These are phyloP conservation scores for Xylariaceae sp. DNA, from an alignment of 2,329 filamentous ascomycete species.

Conservation along the genomic window DNA sequence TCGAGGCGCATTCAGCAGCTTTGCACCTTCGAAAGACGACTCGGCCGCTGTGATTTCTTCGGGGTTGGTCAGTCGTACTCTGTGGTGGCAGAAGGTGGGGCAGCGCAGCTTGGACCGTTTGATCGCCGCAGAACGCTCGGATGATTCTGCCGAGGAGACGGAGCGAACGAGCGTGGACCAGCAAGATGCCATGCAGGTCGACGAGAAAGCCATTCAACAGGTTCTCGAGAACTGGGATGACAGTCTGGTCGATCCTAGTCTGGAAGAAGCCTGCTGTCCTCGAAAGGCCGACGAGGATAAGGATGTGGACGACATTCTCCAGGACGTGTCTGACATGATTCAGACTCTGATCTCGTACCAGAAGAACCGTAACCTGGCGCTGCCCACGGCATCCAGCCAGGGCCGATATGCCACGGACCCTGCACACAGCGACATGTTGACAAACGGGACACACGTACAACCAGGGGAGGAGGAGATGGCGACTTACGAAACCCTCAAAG, in stretches of 20 bases:
- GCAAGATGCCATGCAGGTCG: conserved; percentile 34
- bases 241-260: conserved; percentile 50
- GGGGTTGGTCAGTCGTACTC: conserved; percentile 54
- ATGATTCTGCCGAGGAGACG: conserved; percentile 32
- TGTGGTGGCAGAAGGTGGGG: conserved; percentile 74
- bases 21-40: conserved; percentile 71
- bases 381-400: conserved; percentile 54
- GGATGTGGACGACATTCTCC: conserved; percentile 63
- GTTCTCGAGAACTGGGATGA: conserved; percentile 56
- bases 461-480: conserved; percentile 58
- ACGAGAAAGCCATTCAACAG: conserved; percentile 48
- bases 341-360: conserved; percentile 74
- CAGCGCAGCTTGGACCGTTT: conserved; percentile 60
- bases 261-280: conserved; percentile 47
- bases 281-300: conserved; percentile 50
- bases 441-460: conserved; percentile 59
- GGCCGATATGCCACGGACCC: conserved; percentile 57
- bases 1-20: conserved; percentile 71
- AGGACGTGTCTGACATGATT: conserved; percentile 69
- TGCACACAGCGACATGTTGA: conserved; percentile 61
- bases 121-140: conserved; percentile 45
- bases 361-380: conserved; percentile 66
- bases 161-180: conserved; percentile 27
- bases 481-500: conserved; percentile 68
- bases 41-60: conserved; percentile 64